Conservation (phyloP, 257 asterid genomes). For the Misopates orontium region DNA sequence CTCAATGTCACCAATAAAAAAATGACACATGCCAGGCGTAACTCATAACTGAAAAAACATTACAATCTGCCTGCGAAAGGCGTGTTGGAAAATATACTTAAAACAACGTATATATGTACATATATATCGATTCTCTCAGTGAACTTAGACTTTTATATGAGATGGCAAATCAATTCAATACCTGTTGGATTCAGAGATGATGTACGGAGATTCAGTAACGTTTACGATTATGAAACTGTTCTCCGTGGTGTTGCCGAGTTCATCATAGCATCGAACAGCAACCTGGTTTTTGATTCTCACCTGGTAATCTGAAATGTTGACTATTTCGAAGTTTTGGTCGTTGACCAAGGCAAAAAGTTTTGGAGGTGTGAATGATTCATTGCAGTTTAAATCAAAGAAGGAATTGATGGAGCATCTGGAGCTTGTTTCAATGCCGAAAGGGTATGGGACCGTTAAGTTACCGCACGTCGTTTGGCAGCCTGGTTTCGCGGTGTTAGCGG, state of each 20-base stretch:
- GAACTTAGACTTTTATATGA: neutral
- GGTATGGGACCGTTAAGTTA: constrained; percentile 12
- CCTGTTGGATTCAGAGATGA: neutral
- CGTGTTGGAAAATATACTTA: too few relatives aligned
- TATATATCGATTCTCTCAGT: too few relatives aligned
- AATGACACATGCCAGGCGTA: too few relatives aligned
- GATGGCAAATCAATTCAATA: neutral
- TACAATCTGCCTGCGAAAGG: too few relatives aligned
- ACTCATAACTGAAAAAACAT: too few relatives aligned
- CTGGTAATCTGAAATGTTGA: neutral
- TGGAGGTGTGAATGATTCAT: neutral
- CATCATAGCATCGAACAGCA: neutral
- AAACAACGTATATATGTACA: too few relatives aligned
- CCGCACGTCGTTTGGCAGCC: constrained; percentile 18
- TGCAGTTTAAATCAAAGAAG: constrained; percentile 2
- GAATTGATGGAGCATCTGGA: constrained; percentile 18
- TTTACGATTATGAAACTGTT: neutral
- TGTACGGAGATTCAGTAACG: neutral
- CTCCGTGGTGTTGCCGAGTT: neutral
- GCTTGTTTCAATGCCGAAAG: constrained; percentile 17
- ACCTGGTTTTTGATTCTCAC: constrained; percentile 1
- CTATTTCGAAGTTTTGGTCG: neutral
- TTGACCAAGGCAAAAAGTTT: neutral
- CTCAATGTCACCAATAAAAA: too few relatives aligned
- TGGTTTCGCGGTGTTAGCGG: neutral